These are phyloP conservation scores for Diophrys sp. DNA, from an alignment of 73 alveolate genomes.

Conservation along the genomic window DNA sequence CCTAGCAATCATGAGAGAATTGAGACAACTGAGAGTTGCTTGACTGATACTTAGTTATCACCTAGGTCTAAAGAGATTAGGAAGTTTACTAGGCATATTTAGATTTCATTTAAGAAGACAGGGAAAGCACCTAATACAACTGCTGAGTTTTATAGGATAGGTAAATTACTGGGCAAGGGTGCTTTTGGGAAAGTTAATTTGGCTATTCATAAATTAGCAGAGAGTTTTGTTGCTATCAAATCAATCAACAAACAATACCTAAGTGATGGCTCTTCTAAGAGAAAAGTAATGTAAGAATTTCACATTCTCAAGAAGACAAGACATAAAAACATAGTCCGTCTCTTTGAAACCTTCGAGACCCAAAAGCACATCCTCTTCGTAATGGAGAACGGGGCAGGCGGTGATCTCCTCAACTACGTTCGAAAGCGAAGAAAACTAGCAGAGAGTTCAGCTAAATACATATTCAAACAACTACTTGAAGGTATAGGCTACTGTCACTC, in stretches of 20 bases:
- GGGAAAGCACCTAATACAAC: constrained; percentile 35
- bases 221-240: constrained; percentile 45
- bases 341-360: constrained; percentile 61
- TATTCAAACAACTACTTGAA: constrained; percentile 66
- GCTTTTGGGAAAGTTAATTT: constrained; percentile 57
- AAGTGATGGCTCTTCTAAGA: constrained; percentile 23
- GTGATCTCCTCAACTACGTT: constrained; percentile 65
- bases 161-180: constrained; percentile 44
- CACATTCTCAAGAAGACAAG: constrained; percentile 74
- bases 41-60: too few species aligned
- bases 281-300: constrained; percentile 78
- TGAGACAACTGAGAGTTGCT: too few species aligned
- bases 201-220: constrained; percentile 34
- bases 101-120: constrained; percentile 26
- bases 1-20: too few species aligned
- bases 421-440: constrained; percentile 78
- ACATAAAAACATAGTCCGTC: constrained; percentile 75
- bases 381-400: constrained; percentile 85
- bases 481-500: constrained; percentile 78
- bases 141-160: constrained; percentile 28
- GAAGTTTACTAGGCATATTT: constrained; percentile 21
- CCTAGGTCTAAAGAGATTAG: constrained; percentile 21
- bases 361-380: constrained; percentile 87
- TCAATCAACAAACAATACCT: constrained; percentile 31
- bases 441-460: constrained; percentile 66